A percentile compares a stretch with the other conserved stretches of the same genome.
Evolutionary conservation across 345 rosid species (phyloP).

Genomic region (Camelina hispida): DNA sequence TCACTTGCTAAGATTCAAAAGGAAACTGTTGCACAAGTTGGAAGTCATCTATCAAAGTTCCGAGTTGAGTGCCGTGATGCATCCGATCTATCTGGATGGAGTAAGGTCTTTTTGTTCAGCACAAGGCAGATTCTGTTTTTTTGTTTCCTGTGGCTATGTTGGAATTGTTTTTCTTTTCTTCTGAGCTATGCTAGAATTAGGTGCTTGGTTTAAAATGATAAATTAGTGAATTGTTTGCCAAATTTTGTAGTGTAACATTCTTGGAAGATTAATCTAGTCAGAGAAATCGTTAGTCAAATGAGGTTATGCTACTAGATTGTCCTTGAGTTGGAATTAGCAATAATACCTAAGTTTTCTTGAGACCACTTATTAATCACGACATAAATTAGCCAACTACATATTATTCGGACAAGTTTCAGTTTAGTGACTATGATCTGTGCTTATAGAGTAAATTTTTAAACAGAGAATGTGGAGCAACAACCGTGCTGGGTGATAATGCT

Average conservation of each 20-base stretch:
- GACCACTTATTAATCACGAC: not conserved
- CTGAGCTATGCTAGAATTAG: not conserved
- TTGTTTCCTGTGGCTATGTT: not conserved
- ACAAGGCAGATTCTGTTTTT: constrained; percentile 19
- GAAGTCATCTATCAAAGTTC: constrained; percentile 78
- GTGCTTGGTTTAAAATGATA: constrained; percentile 24
- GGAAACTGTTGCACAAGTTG: constrained; percentile 87
- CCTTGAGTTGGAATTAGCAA: not conserved
- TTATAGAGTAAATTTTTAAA: constrained; percentile 35
- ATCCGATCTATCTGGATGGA: constrained; percentile 84
- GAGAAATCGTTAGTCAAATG: constrained; percentile 12
- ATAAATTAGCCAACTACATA: not conserved
- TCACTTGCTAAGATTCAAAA: constrained; percentile 83
- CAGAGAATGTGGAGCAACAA: constrained; percentile 73
- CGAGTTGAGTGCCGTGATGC: constrained; percentile 96
- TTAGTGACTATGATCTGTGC: constrained; percentile 19
- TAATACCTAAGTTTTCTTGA: not conserved
- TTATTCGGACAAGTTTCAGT: not conserved
- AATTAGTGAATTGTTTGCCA: constrained; percentile 10
- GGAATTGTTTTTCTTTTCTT: not conserved
- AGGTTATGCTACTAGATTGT: constrained; percentile 23
- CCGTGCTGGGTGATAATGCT: constrained; percentile 98
- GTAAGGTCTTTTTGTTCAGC: constrained; percentile 47
- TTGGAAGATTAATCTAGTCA: constrained; percentile 2
- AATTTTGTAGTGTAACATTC: not conserved